These are phyloP conservation scores for Roridomyces roridus DNA, from an alignment of 768 basidiomycete genomes.

Conservation along the genomic window DNA sequence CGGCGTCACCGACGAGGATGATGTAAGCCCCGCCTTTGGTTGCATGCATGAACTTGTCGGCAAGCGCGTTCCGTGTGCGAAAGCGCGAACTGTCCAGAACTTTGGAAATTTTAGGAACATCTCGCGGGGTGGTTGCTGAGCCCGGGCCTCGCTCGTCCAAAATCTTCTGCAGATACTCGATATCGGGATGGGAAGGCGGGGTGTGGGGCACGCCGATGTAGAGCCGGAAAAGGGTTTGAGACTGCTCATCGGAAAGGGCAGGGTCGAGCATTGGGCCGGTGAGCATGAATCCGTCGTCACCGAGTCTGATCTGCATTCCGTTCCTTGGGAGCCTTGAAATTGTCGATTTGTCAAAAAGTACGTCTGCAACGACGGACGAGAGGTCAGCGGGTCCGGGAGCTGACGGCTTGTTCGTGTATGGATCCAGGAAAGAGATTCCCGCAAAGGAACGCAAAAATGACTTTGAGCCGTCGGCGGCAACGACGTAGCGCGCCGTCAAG, in stretches of 20 bases:
- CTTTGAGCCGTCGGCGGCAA: slow-evolving; percentile 50
- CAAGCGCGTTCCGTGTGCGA: slow-evolving; percentile 43
- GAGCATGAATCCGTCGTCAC: slow-evolving; percentile 3
- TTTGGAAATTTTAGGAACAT: slow-evolving; percentile 20
- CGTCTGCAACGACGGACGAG: slow-evolving; percentile 12
- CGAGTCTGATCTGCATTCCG: slow-evolving; percentile 4
- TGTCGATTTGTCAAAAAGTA: background rate
- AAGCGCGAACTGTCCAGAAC: slow-evolving; percentile 46
- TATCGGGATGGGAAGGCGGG: slow-evolving; percentile 9
- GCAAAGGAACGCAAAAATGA: slow-evolving; percentile 37
- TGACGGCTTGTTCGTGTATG: slow-evolving; percentile 7
- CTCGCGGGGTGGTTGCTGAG: background rate
- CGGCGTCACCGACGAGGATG: slow-evolving; percentile 48
- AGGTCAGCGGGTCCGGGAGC: slow-evolving; percentile 1
- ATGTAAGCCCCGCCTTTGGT: slow-evolving; percentile 9
- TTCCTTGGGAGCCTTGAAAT: background rate
- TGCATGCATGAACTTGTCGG: slow-evolving; percentile 30
- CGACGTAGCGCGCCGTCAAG: slow-evolving; percentile 44
- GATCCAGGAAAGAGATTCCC: slow-evolving; percentile 5
- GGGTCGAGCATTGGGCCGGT: slow-evolving; percentile 4
- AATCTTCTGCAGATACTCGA: slow-evolving; percentile 11
- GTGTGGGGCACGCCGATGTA: slow-evolving; percentile 13
- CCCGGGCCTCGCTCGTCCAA: slow-evolving; percentile 11
- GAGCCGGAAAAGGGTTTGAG: slow-evolving; percentile 5
- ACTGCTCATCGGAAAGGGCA: background rate